phyloP scores from a whole-genome alignment of 495 filamentous ascomycete species.

The Aspergillus nidulans region DNA sequence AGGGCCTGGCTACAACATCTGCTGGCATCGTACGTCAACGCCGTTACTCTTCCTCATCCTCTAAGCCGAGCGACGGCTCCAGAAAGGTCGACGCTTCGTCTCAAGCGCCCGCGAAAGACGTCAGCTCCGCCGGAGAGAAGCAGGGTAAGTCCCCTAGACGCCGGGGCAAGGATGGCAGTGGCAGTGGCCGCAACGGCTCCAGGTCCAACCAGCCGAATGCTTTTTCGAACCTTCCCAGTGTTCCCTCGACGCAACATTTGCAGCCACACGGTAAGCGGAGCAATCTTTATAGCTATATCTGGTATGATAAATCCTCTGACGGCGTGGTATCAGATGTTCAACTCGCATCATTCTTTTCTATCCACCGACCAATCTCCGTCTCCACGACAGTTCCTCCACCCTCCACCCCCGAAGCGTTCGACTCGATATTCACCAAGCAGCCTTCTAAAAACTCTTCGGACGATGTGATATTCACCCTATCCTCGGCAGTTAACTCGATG shows the following conservation, averaged over 20 bases:
- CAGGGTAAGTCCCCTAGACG: slow-evolving; percentile 32
- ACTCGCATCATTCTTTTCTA: slow-evolving; percentile 89
- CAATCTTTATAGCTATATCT: neutral
- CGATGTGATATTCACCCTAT: slow-evolving; percentile 76
- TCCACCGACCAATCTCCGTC: slow-evolving; percentile 89
- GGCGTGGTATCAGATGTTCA: slow-evolving; percentile 61
- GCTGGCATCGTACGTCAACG: slow-evolving; percentile 43
- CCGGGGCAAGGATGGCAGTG: slow-evolving; percentile 32
- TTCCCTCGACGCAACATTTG: slow-evolving; percentile 78
- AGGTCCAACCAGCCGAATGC: slow-evolving; percentile 39
- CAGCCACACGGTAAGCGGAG: slow-evolving; percentile 60
- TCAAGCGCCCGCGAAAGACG: slow-evolving; percentile 38
- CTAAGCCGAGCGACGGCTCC: slow-evolving; percentile 48
- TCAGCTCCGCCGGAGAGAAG: slow-evolving; percentile 36
- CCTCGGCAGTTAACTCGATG: slow-evolving; percentile 64
- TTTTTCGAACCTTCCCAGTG: slow-evolving; percentile 65
- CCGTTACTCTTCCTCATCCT: slow-evolving; percentile 52
- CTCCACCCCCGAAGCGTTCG: slow-evolving; percentile 68
- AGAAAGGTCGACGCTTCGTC: slow-evolving; percentile 37
- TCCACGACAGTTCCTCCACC: slow-evolving; percentile 71
- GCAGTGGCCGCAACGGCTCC: slow-evolving; percentile 30
- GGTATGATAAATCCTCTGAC: neutral
- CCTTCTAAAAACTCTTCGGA: slow-evolving; percentile 48
- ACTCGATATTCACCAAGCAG: slow-evolving; percentile 64
- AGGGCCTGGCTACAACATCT: slow-evolving; percentile 29